Evolutionary conservation across 345 rosid genomes (phyloP).

Genomic region (Aurinia saxatilis): DNA sequence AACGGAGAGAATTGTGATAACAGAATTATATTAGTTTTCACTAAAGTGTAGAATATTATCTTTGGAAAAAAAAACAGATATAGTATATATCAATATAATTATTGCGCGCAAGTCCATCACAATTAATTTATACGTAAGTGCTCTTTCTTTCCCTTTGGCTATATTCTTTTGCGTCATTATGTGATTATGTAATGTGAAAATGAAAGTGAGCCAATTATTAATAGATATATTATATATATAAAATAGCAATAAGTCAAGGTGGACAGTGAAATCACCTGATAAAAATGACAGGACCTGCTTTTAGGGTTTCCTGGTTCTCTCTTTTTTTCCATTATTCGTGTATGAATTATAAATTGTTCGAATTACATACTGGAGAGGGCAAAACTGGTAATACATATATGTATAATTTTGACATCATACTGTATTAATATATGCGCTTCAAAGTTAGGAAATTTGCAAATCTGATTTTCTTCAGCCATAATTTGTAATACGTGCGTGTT

Average conservation of each 20-base stretch:
- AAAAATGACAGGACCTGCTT: conserved; percentile 34
- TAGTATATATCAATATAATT: neutral
- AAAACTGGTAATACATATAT: neutral
- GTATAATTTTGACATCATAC: neutral
- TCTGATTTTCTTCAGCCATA: neutral
- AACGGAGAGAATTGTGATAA: too few relatives aligned
- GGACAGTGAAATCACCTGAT: conserved; percentile 32
- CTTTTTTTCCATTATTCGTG: conserved; percentile 8
- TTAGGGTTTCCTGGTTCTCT: conserved; percentile 22
- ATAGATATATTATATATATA: neutral
- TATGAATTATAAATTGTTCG: conserved; percentile 3
- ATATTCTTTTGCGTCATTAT: neutral
- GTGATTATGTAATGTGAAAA: conserved; percentile 11
- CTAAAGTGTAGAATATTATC: neutral
- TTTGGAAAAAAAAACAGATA: too few relatives aligned
- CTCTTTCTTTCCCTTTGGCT: neutral
- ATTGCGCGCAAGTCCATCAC: neutral
- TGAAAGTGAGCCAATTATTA: neutral
- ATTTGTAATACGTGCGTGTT: neutral
- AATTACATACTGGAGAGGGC: conserved; percentile 9
- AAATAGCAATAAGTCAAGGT: conserved; percentile 20
- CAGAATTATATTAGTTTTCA: neutral
- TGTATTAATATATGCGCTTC: neutral
- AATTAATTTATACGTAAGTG: neutral
- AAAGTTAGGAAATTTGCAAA: neutral